A percentile compares a stretch with the other conserved stretches of the same genome.
Evolutionary conservation across 2,329 filamentous ascomycete genomes (phyloP).

Genomic region (Stachybotrys echinatus): DNA sequence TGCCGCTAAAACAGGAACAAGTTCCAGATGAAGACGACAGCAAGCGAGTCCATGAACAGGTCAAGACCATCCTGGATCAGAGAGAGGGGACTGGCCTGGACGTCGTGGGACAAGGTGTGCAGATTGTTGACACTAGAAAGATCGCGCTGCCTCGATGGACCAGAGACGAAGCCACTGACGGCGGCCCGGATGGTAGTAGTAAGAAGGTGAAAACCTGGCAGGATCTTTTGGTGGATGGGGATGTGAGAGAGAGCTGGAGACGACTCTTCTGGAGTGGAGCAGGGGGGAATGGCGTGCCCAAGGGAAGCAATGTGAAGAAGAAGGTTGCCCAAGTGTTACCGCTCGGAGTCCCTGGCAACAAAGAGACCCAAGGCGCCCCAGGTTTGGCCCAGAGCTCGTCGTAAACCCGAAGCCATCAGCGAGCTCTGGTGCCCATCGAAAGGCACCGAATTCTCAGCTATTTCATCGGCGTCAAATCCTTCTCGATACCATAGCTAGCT

Average conservation of each 20-base stretch:
- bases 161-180: background rate
- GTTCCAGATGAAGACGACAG: background rate
- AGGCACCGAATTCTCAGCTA: no score
- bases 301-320: no score
- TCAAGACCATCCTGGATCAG: background rate
- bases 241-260: background rate
- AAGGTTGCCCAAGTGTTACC: no score
- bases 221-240: background rate
- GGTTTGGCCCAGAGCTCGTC: no score
- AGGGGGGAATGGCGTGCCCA: no score
- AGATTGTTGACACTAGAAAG: background rate
- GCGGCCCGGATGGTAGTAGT: background rate
- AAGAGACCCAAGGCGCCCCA: no score
- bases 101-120: background rate
- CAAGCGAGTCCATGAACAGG: background rate
- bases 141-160: background rate
- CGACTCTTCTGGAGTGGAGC: background rate
- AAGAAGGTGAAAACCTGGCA: background rate
- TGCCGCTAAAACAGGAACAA: background rate
- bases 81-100: background rate
- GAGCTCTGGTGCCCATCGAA: no score
- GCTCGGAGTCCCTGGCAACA: no score
- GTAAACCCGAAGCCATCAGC: no score
- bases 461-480: no score
- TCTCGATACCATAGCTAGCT: no score